Base-by-base conservation (phyloP, 345 rosid genomes). In the Garcia nutans region DNA sequence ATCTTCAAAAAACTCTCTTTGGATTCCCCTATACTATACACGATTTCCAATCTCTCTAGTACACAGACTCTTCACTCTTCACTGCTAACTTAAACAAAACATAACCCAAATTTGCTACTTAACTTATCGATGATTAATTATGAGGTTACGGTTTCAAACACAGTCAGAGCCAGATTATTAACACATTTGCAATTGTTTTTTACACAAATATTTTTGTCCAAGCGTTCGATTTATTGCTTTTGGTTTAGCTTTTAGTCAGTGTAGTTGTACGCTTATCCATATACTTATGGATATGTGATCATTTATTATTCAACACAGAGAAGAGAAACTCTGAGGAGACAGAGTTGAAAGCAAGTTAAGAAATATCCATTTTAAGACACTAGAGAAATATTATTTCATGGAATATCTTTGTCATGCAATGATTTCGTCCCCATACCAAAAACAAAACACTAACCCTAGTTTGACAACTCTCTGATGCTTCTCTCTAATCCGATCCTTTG, bases 371-470 rank as follows among this genome's bases (percentile, higher is more conserved):
- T 81, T 68, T 64, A 41, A 74, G 65, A 47, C 47, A 11, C 55
- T 50, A 42, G 4, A 15, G 22, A 11, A 13, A 70, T 54, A 80
- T 73, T 64, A 66, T 79, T 79, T 81, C 79, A 56, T 66, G 67
- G 77, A 71, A 76, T 75, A 81, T 87, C 85, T 83, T 78, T 83
- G 85, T 85, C 85, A 78, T 79, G 87, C 74, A 78, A 87, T 83
- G 72, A 73, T 81, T 76, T 78, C 78, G 73, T 77, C 75, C 75
- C 70, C 62, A 72, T 71, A 68, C 75, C 11, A 47, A 59, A 76
- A 47, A 61, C 66, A 74, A 70, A 65, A 74, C 80, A 82, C 73
- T 76, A 83, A 74, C 82, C 86, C 84, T 78, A 61, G 78, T 70
- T 76, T 57, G 60, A 65, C 76, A 71, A 56, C 47, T 59, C 54